phyloP scores from a whole-genome alignment of 129 eudicot genomes.

The carrot (Daucus carota) region DH1_v3.0 NC_030386.2:15954001-15954500 shows the following conservation, averaged over 20 bases:
- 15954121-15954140: too few species aligned
- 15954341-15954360: conserved; percentile 97
- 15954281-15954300: too few species aligned
- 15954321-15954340: too few species aligned
- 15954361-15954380: conserved; percentile 97
- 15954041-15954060: conserved; percentile 96
- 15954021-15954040: conserved; percentile 61
- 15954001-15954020: not conserved
- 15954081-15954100: not conserved
- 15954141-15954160: too few species aligned
- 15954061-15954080: conserved; percentile 82
- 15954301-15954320: too few species aligned
- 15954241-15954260: too few species aligned
- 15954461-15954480: conserved; percentile 96
- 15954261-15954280: too few species aligned
- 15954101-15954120: not conserved
- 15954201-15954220: too few species aligned
- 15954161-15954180: too few species aligned
- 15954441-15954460: conserved; percentile 99
- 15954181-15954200: too few species aligned
- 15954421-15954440: conserved; percentile 93
- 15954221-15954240: too few species aligned
- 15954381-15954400: conserved; percentile 94
- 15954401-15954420: conserved; percentile 92
- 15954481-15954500: conserved; percentile 94